Base-by-base conservation (phyloP, 163 green algal genomes). In the Botryococcus braunii region DNA sequence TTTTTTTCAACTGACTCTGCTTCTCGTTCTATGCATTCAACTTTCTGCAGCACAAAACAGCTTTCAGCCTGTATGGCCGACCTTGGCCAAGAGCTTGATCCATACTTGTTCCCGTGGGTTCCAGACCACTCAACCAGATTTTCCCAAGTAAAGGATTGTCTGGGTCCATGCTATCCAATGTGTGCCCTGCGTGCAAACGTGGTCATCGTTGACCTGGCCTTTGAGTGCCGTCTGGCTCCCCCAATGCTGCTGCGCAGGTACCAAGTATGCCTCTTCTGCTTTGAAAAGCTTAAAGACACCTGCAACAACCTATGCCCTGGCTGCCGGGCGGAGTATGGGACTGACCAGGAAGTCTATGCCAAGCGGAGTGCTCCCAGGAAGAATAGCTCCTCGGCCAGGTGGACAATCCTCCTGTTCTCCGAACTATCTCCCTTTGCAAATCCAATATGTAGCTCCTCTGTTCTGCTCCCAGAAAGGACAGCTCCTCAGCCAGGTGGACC, bases 181-280 rank as follows among this genome's bases (percentile, higher is more conserved):
- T n/a, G n/a, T n/a, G 46, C 8, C n/a, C 39, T 48, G n/a, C 36
- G 56, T 62, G 38, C 25, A 47, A 48, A 17, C 72, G 55, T 32
- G 40, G 6, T 27, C 23, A 37, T 72, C 65, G 57, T 8, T 41
- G 21, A 56, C 32, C 57, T 64, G 57, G 13, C 11, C 59, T 38
- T 66, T 49, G 29, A 21, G 29, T 37, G 38, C 43, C 4, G 3
- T 27, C 52, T 34, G 52, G 11, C 17, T 17, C 52, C 17, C 17
- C 17, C 25, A 36, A 65, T 72, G 55, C 35, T 11, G 5, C 11
- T 39, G 1, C 48, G 60, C 78, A 89, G 82, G 77, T 89, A 89
- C 66, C 83, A 85, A 25, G 72, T 89, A 1, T 89, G 83, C 64
- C 57, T 86, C 1, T 89, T 89, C 61, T 89, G 83, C 75, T 80